Base-by-base conservation (phyloP, 2,329 filamentous ascomycete genomes). In the Aotearoamyces nothofagi region DNA sequence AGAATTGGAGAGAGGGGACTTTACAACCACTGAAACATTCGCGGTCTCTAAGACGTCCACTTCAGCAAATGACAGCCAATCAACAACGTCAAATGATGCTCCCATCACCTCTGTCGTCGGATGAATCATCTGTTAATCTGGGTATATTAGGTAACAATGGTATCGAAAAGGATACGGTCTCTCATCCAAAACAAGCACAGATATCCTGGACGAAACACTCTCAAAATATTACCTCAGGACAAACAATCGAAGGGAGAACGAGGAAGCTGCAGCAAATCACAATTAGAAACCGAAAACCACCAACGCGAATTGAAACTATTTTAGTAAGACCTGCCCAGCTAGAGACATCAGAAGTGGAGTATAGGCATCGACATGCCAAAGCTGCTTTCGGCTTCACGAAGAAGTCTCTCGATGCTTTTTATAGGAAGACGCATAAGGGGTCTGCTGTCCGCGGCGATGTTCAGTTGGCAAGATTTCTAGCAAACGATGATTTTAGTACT, bases 351-450 rank as follows among this genome's bases (percentile, higher is more conserved):
- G 55, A 58, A 17, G 33, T 43, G 2, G 46, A 52, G 17, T 49
- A 47, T 22, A 42, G 45, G 8, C 46, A 40, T 13, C 47, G 47
- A 5, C 44, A 44, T 36, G 29, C 39, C n/a, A 26, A 32, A 6
- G 32, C 51, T 24, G 51, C 49, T 7, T 72, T 76, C 35, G 51
- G 57, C 28, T 51, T 53, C 3, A 58, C 54, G 14, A 76, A 75
- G 43, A 62, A 53, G 37, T 49, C 55, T 7, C 50, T 76, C 5
- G 71, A 77, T 44, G 56, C 53, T 14, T 40, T 73, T 14, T 75
- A 66, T 43, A 57, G 56, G 28, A 56, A 46, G 30, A 47, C 46
- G 15, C 52, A 46, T 9, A 54, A 49, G 26, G 39, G 30, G 12
- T 51, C 45, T 11, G 36, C 35, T 14, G 34, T 32, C 12, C 37